Conservation (phyloP, 768 basidiomycete species). For the Rhizopogon vinicolor region DNA sequence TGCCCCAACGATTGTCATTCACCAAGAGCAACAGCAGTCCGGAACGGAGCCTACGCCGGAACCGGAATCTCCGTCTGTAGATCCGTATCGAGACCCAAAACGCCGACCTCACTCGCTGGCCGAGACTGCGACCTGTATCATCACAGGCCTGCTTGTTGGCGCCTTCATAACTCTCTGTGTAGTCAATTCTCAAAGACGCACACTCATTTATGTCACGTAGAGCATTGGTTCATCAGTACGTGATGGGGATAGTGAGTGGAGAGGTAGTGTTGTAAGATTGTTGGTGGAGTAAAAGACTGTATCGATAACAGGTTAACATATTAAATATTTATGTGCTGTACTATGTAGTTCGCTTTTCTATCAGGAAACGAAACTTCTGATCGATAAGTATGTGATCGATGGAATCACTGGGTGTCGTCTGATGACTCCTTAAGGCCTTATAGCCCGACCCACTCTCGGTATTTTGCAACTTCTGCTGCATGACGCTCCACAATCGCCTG, state of each 20-base stretch:
- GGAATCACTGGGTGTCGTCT: neutral
- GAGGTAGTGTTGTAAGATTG: neutral
- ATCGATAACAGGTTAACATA: slow-evolving; percentile 15
- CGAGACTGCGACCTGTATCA: slow-evolving; percentile 40
- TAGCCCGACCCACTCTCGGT: slow-evolving; percentile 47
- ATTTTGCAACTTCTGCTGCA: slow-evolving; percentile 51
- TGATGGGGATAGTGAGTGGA: neutral
- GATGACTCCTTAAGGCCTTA: slow-evolving; percentile 10
- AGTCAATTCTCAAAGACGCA: slow-evolving; percentile 42
- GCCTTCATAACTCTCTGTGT: slow-evolving; percentile 52
- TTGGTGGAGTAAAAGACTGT: slow-evolving; percentile 12
- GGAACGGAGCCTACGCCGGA: slow-evolving; percentile 11
- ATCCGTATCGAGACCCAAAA: slow-evolving; percentile 11
- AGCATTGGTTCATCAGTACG: neutral
- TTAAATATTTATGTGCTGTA: slow-evolving; percentile 19
- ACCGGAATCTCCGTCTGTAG: slow-evolving; percentile 3
- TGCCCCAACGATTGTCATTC: slow-evolving; percentile 23
- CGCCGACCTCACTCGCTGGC: slow-evolving; percentile 18
- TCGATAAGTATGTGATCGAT: neutral
- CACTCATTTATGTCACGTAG: slow-evolving; percentile 36
- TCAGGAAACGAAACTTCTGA: slow-evolving; percentile 3
- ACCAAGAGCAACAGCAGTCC: slow-evolving; percentile 7
- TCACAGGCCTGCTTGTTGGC: slow-evolving; percentile 59
- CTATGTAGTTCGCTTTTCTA: neutral
- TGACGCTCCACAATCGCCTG: slow-evolving; percentile 54